Conservation (phyloP, 1,284 basidiomycete genomes). For the Tilletia walkeri region DNA sequence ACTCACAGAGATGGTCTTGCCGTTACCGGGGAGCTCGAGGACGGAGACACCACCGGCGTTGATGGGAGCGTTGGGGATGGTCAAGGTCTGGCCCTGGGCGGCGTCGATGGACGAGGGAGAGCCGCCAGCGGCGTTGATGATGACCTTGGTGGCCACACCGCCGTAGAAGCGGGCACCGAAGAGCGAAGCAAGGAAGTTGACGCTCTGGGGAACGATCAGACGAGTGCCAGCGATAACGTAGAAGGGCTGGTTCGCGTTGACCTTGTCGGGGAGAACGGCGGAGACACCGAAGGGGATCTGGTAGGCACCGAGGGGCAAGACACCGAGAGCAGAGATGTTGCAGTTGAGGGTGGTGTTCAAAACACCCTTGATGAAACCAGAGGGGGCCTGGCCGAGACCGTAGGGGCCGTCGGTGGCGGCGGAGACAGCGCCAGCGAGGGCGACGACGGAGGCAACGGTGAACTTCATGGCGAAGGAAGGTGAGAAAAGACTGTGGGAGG, state of each 20-base stretch:
- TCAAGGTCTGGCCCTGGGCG: conserved; percentile 4
- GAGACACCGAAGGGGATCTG: conserved; percentile 12
- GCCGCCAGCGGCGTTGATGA: conserved; percentile 14
- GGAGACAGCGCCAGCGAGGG: conserved; percentile 10
- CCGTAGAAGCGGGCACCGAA: conserved; percentile 16
- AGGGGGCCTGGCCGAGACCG: neutral
- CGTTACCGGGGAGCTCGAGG: conserved; percentile 9
- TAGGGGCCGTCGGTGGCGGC: conserved; percentile 15
- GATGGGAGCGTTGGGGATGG: conserved; percentile 11
- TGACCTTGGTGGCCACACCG: conserved; percentile 5
- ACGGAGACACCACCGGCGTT: conserved; percentile 16
- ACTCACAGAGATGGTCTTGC: neutral
- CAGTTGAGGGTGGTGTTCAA: conserved; percentile 13
- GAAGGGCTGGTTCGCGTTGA: conserved; percentile 13
- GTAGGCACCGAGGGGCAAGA: neutral
- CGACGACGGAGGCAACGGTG: conserved; percentile 6
- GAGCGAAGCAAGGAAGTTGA: conserved; percentile 8
- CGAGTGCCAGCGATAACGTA: conserved; percentile 10
- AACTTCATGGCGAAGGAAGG: neutral
- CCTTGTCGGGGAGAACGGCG: conserved; percentile 3
- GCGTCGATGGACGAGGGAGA: neutral
- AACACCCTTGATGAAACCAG: conserved; percentile 4
- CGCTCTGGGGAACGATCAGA: conserved; percentile 14
- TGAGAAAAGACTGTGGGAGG: neutral
- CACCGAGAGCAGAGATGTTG: conserved; percentile 4